Evolutionary conservation across 2,329 filamentous ascomycete genomes (phyloP), one percentile per base, ranked within the genome.

Genomic region (Xylariaceae sp.): DNA sequence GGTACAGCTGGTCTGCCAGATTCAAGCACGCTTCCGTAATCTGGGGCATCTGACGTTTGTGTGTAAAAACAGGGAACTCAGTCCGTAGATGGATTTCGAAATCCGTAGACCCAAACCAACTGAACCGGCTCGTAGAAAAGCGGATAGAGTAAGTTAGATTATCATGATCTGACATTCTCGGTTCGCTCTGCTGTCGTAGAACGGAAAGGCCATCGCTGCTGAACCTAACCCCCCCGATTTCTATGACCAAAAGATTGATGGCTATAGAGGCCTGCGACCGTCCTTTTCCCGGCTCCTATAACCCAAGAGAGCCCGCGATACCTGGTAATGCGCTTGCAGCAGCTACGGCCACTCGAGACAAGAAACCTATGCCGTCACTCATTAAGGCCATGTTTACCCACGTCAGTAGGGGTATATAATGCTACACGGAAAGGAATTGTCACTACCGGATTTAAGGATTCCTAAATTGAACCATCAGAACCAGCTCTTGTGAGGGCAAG

Each of bases 1-100:
- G 10, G 36, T 46, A 33, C 23, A 43, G 24, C 62, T 77, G 30
- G 58, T 81, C 33, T 65, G 65, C 16, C 69, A 73, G 48, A 63
- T 79, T 18, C 67, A 69, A 35, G 48, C 56, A 4, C 71, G 72
- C 15, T 71, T 80, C 66, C 72, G 73, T 1, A 62, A 59, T 1
- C 64, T 80, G 5, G 63, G 74, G 49, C 73, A 75, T 56, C 67
- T 81, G 36, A 67, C 77, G 33, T 75, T 81, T 49, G 73, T 81
- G 33, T 75, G 75, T 18, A 67, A 70, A 16, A 70, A 73, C 26
- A 69, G 72, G n/a, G 33, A 72, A 74, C 54, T 67, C 67, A 3
- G 41, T 68, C 36, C 68, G 71, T 45, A 65, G 67, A 39, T 52
- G 64, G 18, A 61, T 66, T 29, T 58, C 60, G 21, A 61, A 57